A percentile compares a stretch with the other conserved stretches of the same genome.
These are phyloP conservation scores for Fusarium torulosum DNA, from an alignment of 2,329 filamentous ascomycete species.

Conservation along the genomic window DNA sequence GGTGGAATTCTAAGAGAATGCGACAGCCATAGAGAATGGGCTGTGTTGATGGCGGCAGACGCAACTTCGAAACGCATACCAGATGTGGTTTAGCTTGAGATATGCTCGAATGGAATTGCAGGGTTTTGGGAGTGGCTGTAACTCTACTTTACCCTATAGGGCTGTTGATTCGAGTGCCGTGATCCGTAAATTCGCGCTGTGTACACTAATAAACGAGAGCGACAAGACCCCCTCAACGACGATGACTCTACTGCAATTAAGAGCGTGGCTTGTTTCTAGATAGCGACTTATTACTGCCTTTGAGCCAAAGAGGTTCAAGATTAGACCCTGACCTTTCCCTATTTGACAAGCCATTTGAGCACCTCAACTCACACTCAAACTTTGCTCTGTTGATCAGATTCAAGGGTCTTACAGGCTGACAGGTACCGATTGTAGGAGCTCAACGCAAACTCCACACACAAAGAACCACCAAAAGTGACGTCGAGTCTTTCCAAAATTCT, in stretches of 20 bases:
- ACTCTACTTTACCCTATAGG: slow-evolving; percentile 31
- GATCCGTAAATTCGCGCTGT: slow-evolving; percentile 12
- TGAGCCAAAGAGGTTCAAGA: not conserved
- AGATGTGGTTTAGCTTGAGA: slow-evolving; percentile 26
- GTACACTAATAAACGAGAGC: slow-evolving; percentile 5
- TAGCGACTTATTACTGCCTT: not conserved
- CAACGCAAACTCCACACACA: slow-evolving; percentile 17
- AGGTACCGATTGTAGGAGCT: not conserved
- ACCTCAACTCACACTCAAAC: not conserved
- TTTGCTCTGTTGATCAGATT: slow-evolving; percentile 5
- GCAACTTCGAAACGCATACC: slow-evolving; percentile 28
- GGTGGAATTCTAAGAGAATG: slow-evolving; percentile 4
- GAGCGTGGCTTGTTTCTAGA: not conserved
- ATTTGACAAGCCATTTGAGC: not conserved
- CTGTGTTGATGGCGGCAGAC: not conserved
- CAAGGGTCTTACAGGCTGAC: slow-evolving; percentile 9
- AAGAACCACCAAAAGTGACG: slow-evolving; percentile 29
- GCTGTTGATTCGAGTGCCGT: slow-evolving; percentile 32
- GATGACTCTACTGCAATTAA: slow-evolving; percentile 2
- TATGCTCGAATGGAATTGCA: slow-evolving; percentile 7
- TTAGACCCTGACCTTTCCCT: not conserved
- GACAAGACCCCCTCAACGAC: not conserved
- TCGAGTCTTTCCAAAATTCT: slow-evolving; percentile 30
- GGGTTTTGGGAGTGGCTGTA: slow-evolving; percentile 17
- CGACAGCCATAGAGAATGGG: not conserved